phyloP scores from a whole-genome alignment of 768 basidiomycete species.

The Terana coerulea region DNA sequence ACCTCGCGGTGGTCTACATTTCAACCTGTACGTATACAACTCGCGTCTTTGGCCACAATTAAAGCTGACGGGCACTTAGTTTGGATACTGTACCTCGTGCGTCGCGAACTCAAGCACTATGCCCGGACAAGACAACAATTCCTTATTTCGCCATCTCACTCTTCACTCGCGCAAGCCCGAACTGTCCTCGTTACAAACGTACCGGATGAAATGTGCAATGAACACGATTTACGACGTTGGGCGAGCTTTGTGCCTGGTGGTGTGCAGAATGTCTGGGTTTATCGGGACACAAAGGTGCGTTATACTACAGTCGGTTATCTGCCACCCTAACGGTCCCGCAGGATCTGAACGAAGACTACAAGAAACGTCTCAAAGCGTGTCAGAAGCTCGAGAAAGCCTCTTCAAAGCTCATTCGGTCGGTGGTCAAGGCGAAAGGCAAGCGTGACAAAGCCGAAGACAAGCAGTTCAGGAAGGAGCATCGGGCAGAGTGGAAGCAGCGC shows the following conservation, averaged over 20 bases:
- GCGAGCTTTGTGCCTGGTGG: slow-evolving; percentile 69
- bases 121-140: slow-evolving; percentile 53
- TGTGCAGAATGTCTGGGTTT: slow-evolving; percentile 65
- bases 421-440: slow-evolving; percentile 23
- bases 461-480: slow-evolving; percentile 11
- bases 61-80: slow-evolving; percentile 30
- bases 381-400: slow-evolving; percentile 55
- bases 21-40: slow-evolving; percentile 41
- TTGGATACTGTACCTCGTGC: slow-evolving; percentile 58
- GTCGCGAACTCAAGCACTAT: slow-evolving; percentile 55
- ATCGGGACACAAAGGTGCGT: slow-evolving; percentile 42
- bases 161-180: slow-evolving; percentile 56
- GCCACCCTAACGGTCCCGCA: neutral
- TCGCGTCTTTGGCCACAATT: neutral
- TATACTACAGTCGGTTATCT: neutral
- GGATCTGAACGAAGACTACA: slow-evolving; percentile 39
- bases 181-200: slow-evolving; percentile 68
- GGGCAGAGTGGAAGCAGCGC: neutral
- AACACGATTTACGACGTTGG: slow-evolving; percentile 45
- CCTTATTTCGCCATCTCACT: slow-evolving; percentile 56
- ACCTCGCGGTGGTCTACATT: slow-evolving; percentile 49
- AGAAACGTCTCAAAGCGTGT: slow-evolving; percentile 42
- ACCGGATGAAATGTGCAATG: slow-evolving; percentile 48
- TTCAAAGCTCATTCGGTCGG: slow-evolving; percentile 39
- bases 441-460: slow-evolving; percentile 17